Conservation (phyloP, 768 basidiomycete species). For the Tulasnella sp. region DNA sequence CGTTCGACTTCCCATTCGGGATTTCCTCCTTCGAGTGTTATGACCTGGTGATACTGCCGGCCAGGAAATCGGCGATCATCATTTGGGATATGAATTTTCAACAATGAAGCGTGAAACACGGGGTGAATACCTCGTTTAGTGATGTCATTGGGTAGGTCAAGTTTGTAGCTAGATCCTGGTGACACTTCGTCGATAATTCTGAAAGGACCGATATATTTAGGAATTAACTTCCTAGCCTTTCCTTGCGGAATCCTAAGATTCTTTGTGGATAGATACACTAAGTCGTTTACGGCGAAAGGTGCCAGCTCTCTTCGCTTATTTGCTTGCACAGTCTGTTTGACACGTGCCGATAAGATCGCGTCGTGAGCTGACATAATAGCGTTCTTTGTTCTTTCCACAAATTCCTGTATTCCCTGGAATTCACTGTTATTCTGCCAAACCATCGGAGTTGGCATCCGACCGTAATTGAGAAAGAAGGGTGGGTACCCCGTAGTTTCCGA, state of each 20-base stretch:
- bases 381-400: slow-evolving; percentile 3
- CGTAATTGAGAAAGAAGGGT: slow-evolving; percentile 16
- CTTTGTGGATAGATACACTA: slow-evolving; percentile 15
- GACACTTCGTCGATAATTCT: slow-evolving; percentile 18
- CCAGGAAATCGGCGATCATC: slow-evolving; percentile 3
- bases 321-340: slow-evolving; percentile 13
- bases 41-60: not conserved
- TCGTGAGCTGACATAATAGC: slow-evolving; percentile 18
- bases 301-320: slow-evolving; percentile 6
- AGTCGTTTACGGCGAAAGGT: slow-evolving; percentile 2
- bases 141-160: slow-evolving; percentile 5
- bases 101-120: slow-evolving; percentile 6
- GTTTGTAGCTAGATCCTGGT: not conserved
- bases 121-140: slow-evolving; percentile 1
- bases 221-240: slow-evolving; percentile 15
- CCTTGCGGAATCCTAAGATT: slow-evolving; percentile 17
- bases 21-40: not conserved
- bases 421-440: not conserved
- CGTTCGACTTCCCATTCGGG: slow-evolving; percentile 2
- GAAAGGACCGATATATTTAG: slow-evolving; percentile 32
- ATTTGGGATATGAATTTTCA: not conserved
- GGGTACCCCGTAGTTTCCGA: slow-evolving; percentile 9
- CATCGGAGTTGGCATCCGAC: not conserved
- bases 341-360: slow-evolving; percentile 18
- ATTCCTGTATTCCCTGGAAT: slow-evolving; percentile 8